A percentile compares a stretch with the other conserved stretches of the same genome.
Conservation (phyloP, 2,329 filamentous ascomycete genomes). For the Aspergillus japonicus region DNA sequence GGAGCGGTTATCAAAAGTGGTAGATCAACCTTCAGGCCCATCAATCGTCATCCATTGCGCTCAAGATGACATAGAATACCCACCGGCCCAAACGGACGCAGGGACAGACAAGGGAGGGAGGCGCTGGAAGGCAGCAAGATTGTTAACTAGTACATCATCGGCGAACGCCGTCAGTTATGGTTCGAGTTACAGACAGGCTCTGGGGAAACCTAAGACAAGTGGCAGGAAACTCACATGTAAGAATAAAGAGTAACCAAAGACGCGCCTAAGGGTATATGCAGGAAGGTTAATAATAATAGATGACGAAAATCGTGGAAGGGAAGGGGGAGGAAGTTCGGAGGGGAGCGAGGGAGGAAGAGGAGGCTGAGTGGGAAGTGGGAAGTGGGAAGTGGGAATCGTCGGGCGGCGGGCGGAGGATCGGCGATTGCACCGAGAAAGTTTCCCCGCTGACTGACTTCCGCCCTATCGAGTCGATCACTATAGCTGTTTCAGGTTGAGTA, state of each 20-base stretch:
- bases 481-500: constrained; percentile 1
- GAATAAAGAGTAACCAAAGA: not conserved
- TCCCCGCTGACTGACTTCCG: constrained; percentile 10
- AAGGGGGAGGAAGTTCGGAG: not conserved
- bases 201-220: not conserved
- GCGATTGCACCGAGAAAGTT: not conserved
- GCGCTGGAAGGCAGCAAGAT: constrained; percentile 35
- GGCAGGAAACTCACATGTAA: not conserved
- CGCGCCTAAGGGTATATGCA: not conserved
- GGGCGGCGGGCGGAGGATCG: not conserved
- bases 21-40: constrained; percentile 6
- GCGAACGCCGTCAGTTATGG: not conserved
- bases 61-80: constrained; percentile 6
- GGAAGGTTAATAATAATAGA: too few species aligned
- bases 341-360: not conserved
- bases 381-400: not conserved
- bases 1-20: not conserved
- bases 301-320: too few species aligned
- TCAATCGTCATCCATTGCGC: constrained; percentile 20
- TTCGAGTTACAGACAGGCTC: not conserved
- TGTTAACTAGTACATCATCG: constrained; percentile 13
- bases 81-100: constrained; percentile 7
- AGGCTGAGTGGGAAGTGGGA: not conserved
- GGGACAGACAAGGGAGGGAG: constrained; percentile 13
- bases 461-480: constrained; percentile 3